These are phyloP conservation scores for Tuctoria greenei DNA, from an alignment of 176 grass and related monocot genomes.

Conservation along the genomic window DNA sequence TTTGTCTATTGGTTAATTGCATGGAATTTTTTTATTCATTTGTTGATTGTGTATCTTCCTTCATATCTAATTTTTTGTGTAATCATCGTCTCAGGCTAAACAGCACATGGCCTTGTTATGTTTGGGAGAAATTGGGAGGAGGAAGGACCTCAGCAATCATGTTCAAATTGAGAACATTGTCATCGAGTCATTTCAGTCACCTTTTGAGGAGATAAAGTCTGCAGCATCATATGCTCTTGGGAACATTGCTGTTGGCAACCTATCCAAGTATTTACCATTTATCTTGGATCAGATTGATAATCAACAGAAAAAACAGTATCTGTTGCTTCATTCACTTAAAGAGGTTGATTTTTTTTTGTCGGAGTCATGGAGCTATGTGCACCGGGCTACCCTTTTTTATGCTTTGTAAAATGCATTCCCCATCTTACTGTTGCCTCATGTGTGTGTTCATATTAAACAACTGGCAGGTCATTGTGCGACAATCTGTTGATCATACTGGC, in stretches of 20 bases:
- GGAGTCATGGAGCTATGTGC: too few species aligned
- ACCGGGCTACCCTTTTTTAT: background rate
- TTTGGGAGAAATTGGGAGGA: constrained; percentile 86
- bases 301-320: constrained; percentile 94
- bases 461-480: constrained; percentile 75
- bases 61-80: background rate
- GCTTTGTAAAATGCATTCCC: background rate
- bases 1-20: background rate
- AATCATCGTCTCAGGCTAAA: constrained; percentile 61
- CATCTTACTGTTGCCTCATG: constrained; percentile 5
- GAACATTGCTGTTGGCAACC: constrained; percentile 92
- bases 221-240: constrained; percentile 92
- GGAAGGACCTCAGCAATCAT: constrained; percentile 78
- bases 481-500: constrained; percentile 66
- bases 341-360: constrained; percentile 48
- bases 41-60: background rate
- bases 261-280: constrained; percentile 89
- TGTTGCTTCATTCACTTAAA: constrained; percentile 93
- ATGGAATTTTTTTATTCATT: background rate
- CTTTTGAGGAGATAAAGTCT: constrained; percentile 96
- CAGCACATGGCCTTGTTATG: constrained; percentile 85
- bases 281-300: constrained; percentile 93
- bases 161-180: constrained; percentile 89
- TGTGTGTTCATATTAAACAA: constrained; percentile 1
- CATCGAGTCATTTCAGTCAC: constrained; percentile 91